Evolutionary conservation across 371 early-diverging fungal genomes (phyloP), one percentile per base, ranked within the genome.

Genomic region (Circinella minor): DNA sequence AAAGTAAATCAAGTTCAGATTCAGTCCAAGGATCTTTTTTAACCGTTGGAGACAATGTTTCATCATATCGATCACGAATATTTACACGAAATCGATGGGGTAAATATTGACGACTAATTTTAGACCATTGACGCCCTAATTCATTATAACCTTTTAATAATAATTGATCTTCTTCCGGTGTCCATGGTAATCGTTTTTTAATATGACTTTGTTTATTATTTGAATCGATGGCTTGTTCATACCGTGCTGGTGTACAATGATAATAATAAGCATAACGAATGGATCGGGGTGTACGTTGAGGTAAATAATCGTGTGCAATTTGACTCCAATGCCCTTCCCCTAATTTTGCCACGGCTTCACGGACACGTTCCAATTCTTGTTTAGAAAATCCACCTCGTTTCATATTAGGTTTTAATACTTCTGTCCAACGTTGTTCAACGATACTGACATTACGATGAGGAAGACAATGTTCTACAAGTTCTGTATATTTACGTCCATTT

Each of bases 401-500:
- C 10, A 72, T 2, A 1, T 38, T 27, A 0, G 85, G 81, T 39
- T 77, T 61, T 0, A 80, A 36, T 1, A 34, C 20, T 17, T 80
- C 76, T 0, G 47, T 43, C 75, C 75, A 85, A 0, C 85, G 77
- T 4, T 39, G 5, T 39, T 69, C 60, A 48, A 78, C 77, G 17
- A 63, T 70, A 0, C 48, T 36, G 4, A 69, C 49, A 4, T 75
- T 75, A 4, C 81, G 77, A 54, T 78, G 75, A 1, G 85, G 85
- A 38, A 82, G 54, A 49, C 74, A 74, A 48, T 82, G 81, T n/a
- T 73, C 72, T 10, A 71, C 72, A 17, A 74, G 13, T 4, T 70
- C 72, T 8, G 43, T 71, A 81, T 81, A 84, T 37, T 68, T 61
- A 9, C 37, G 68, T 43, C 84, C 84, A 54, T 84, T 77, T 8